Base-by-base conservation (phyloP, 2,329 filamentous ascomycete species). In the Gnomoniopsis sp. region DNA sequence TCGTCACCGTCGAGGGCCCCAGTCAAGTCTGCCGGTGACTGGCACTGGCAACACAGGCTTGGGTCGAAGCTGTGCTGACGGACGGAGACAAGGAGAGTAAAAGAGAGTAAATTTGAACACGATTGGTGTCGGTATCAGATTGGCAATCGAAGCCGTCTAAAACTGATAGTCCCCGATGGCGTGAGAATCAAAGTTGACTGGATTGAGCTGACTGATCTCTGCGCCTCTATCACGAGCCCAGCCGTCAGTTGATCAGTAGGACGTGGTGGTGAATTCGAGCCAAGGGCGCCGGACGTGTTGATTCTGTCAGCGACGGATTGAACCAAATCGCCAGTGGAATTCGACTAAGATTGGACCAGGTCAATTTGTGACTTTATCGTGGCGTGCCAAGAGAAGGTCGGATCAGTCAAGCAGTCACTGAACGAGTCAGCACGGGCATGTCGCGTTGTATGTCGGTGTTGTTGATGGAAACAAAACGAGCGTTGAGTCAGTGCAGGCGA, bases 1-100 rank as follows among this genome's bases (percentile, higher is more conserved):
- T 23, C 57, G 53, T 62, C 57, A 59, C 60, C 53, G 57, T 62
- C 38, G 55, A 43, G 30, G 52, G 57, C 46, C 60, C 49, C 33
- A 48, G 57, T 51, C 48, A 55, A 57, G 48, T 57, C 51, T 51
- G 54, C 57, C 56, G 49, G 60, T 46, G 21, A 56, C 34, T 38
- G 23, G 36, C 36, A 57, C 51, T 33, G 36, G 23, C 38, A 38
- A 47, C 48, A 59, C 23, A n/a, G 52, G 49, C 19, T 30, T 51
- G 26, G 48, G 44, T 53, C 53, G 36, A 33, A 36, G 53, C 54
- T 34, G 52, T 36, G 46, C 15, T 19, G 23, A 36, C 22, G 23
- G 44, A n/a, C 36, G 46, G 47, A 49, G 53, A 49, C 23, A 34
- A 36, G 52, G 19, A 10, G 4, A 23, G 21, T 10, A 34, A 19